These are phyloP conservation scores for Populus nigra DNA, from an alignment of 345 rosid genomes.

Conservation along the genomic window DNA sequence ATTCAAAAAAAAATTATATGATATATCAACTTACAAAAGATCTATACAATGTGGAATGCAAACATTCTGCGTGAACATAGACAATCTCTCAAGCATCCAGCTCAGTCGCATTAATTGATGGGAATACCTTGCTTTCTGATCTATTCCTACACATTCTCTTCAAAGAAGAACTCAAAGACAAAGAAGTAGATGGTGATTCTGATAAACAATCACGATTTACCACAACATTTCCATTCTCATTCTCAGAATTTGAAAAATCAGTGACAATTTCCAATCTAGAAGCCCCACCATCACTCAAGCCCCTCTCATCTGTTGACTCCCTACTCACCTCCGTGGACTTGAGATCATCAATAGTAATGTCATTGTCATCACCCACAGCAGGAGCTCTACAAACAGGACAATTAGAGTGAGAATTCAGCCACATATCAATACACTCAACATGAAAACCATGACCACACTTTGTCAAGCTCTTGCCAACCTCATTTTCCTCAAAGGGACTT, in stretches of 20 bases:
- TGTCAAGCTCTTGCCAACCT: constrained; percentile 51
- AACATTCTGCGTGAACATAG: background rate
- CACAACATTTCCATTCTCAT: constrained; percentile 17
- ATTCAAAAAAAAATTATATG: background rate
- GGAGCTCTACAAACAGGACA: constrained; percentile 75
- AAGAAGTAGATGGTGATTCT: constrained; percentile 22
- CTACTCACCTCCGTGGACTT: constrained; percentile 16
- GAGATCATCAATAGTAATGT: background rate
- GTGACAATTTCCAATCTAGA: constrained; percentile 31
- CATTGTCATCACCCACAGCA: constrained; percentile 24
- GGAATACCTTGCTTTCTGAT: constrained; percentile 53
- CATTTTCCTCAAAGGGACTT: constrained; percentile 55
- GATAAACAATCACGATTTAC: constrained; percentile 8
- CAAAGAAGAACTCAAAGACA: constrained; percentile 37
- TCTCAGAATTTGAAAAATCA: constrained; percentile 22
- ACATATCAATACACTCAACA: constrained; percentile 76
- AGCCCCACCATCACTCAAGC: constrained; percentile 16
- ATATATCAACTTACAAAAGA: background rate
- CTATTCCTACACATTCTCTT: constrained; percentile 64
- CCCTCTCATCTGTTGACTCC: constrained; percentile 22
- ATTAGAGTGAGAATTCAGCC: constrained; percentile 64
- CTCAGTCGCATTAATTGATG: constrained; percentile 16
- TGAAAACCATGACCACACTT: constrained; percentile 76
- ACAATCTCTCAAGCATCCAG: constrained; percentile 18
- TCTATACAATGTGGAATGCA: background rate